Conservation (phyloP, 2,329 filamentous ascomycete genomes). For the Tympanopsis confertula region DNA sequence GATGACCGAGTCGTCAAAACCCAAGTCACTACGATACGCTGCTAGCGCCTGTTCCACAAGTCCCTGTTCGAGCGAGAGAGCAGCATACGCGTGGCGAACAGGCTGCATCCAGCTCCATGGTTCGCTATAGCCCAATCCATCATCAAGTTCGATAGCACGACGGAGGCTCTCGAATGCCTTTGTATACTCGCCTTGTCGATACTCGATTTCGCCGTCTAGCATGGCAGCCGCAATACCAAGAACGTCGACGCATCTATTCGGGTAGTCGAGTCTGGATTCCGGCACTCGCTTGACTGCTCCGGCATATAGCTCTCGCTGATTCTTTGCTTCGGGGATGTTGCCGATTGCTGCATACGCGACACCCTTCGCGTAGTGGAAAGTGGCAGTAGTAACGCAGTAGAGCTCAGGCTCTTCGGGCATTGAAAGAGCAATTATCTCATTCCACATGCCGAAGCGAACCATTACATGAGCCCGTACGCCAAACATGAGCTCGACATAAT, state of each 20-base stretch:
- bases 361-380: constrained; percentile 56
- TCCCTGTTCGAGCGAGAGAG: constrained; percentile 56
- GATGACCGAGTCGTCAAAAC: constrained; percentile 45
- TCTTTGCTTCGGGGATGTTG: constrained; percentile 38
- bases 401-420: constrained; percentile 46
- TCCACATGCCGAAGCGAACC: constrained; percentile 64
- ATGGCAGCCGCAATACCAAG: constrained; percentile 50
- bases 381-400: constrained; percentile 60
- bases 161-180: constrained; percentile 47
- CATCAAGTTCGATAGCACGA: constrained; percentile 45
- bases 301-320: constrained; percentile 38
- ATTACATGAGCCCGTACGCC: constrained; percentile 58
- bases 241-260: constrained; percentile 49
- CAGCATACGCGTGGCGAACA: constrained; percentile 58
- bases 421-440: constrained; percentile 44
- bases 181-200: constrained; percentile 47
- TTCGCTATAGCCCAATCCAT: constrained; percentile 57
- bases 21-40: constrained; percentile 51
- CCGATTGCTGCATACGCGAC: constrained; percentile 52
- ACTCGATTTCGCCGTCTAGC: constrained; percentile 65
- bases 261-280: constrained; percentile 49
- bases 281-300: constrained; percentile 38
- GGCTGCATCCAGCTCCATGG: constrained; percentile 77
- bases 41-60: constrained; percentile 39
- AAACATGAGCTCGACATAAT: constrained; percentile 65